These are phyloP conservation scores for Lactarius vividus DNA, from an alignment of 768 basidiomycete genomes.

Conservation along the genomic window DNA sequence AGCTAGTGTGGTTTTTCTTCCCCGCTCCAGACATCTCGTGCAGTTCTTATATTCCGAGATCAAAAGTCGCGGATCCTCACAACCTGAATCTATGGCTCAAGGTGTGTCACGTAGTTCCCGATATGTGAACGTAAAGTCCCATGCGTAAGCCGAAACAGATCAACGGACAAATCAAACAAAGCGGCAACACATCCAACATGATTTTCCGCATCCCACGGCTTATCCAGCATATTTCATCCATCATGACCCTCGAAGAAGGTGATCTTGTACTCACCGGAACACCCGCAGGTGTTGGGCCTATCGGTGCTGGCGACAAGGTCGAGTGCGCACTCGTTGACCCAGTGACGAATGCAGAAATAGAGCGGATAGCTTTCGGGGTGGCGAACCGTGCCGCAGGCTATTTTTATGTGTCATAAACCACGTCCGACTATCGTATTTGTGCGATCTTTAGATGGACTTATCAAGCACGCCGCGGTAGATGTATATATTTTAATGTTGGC, in stretches of 20 bases:
- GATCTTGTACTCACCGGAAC: conserved; percentile 92
- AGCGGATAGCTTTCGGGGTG: conserved; percentile 61
- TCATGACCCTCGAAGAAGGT: conserved; percentile 98
- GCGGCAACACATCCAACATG: conserved; percentile 86
- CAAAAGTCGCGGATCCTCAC: conserved; percentile 64
- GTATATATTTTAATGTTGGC: background rate
- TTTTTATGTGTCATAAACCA: conserved; percentile 38
- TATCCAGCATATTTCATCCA: conserved; percentile 88
- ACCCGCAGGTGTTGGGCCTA: conserved; percentile 83
- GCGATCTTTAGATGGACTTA: background rate
- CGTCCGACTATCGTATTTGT: background rate
- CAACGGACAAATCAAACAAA: conserved; percentile 80
- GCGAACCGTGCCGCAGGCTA: conserved; percentile 70
- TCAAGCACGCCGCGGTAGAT: background rate
- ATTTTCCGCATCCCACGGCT: conserved; percentile 87
- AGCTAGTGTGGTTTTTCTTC: conserved; percentile 13
- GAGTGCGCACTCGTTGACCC: conserved; percentile 65
- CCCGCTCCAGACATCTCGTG: background rate
- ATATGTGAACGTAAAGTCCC: background rate
- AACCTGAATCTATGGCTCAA: conserved; percentile 74
- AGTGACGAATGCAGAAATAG: conserved; percentile 51
- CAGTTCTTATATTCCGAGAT: conserved; percentile 81
- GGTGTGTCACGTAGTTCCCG: conserved; percentile 38
- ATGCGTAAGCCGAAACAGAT: conserved; percentile 47
- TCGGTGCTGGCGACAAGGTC: conserved; percentile 73